Evolutionary conservation across 495 filamentous ascomycete species (phyloP), one percentile per base, ranked within the genome.

Genomic region (Entonaema liquescens): DNA sequence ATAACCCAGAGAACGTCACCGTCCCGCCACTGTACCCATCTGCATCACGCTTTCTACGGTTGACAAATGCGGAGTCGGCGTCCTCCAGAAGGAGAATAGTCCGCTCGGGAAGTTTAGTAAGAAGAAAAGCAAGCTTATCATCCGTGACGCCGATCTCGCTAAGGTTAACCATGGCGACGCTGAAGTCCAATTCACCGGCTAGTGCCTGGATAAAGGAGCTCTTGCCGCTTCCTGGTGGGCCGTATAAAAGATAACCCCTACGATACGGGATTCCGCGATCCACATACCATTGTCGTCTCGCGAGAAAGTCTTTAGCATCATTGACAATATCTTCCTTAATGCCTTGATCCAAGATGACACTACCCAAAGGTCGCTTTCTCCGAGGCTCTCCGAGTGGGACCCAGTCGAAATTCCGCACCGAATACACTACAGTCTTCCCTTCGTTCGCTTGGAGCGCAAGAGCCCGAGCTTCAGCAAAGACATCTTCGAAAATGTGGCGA

Each of bases 171-270:
- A 98, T 92, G 47, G 94, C 93, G 71, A 99, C 95, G 71, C 93
- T 92, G 79, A 97, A 98, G 74, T 98, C 92, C 58, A 99, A 79
- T 67, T 94, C 89, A 12, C 94, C 96, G 1, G 95, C 95, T 29
- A 99, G 82, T 2, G 96, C 94, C 80, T 97, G 94, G 55, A 98
- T 96, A 77, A 99, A 98, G 1, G 92, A 96, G 71, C 90, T 97
- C 79, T 99, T 99, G 21, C 95, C 95, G 15, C 92, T 96, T 2
- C 95, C 95, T 0, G 95, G 96, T 2, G 95, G 94, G 0, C 95
- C 95, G 75, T 97, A 94, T 4, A 99, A 86, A 40, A 99, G 85
- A 79, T 98, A 99, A 1, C 95, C 95, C 21, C 95, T 85, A 33
- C 95, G 89, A 68, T 98, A 99, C 1, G 95, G 95, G 70, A 99